Evolutionary conservation across 208 protist genomes (phyloP).

Genomic region (Trichomonas vaginalis): DNA sequence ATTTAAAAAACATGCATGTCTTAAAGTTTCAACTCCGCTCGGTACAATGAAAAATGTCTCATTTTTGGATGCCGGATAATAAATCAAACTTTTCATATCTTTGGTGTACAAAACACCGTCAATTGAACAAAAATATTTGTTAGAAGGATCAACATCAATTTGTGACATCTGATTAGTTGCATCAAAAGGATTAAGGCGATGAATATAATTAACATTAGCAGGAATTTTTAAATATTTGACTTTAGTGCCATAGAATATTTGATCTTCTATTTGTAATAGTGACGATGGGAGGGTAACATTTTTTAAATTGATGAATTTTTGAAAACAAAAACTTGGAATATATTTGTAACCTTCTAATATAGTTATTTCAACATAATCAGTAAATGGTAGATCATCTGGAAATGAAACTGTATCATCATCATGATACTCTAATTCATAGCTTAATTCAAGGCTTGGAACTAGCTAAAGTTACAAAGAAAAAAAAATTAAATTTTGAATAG

Average conservation of each 20-base stretch:
- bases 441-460: no score
- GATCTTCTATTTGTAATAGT: not conserved
- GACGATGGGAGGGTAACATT: not conserved
- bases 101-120: not conserved
- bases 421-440: no score
- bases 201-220: not conserved
- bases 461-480: no score
- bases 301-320: not conserved
- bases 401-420: not conserved
- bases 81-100: not conserved
- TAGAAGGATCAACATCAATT: not conserved
- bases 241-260: not conserved
- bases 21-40: not conserved
- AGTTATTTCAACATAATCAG: not conserved
- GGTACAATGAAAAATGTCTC: not conserved
- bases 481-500: no score
- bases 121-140: not conserved
- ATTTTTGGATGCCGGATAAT: not conserved
- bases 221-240: not conserved
- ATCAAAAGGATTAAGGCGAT: not conserved
- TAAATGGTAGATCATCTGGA: not conserved
- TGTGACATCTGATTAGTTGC: not conserved
- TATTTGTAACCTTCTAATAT: not conserved
- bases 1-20: not conserved
- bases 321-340: not conserved